Percentiles rank a stretch among this genome's conserved stretches.
Evolutionary conservation across 768 basidiomycete genomes (phyloP).

Genomic region (Pulveroboletus sp.): DNA sequence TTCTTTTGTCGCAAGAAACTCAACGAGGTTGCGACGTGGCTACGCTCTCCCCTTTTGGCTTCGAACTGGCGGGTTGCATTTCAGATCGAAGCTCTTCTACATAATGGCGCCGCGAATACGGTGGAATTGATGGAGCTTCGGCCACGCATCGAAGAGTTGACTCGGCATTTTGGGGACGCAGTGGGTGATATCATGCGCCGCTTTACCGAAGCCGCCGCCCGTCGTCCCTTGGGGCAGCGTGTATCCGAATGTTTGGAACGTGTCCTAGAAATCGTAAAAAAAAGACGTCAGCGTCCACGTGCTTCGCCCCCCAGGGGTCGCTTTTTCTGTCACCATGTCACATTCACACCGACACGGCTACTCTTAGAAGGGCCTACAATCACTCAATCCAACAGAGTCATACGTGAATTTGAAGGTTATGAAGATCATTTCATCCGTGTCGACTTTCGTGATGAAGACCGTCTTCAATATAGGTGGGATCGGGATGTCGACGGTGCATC

Average conservation of each 20-base stretch:
- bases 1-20: slow-evolving; percentile 55
- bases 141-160: slow-evolving; percentile 42
- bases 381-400: slow-evolving; percentile 76
- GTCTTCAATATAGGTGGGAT: slow-evolving; percentile 69
- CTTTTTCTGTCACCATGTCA: slow-evolving; percentile 73
- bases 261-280: slow-evolving; percentile 23
- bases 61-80: slow-evolving; percentile 64
- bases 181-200: slow-evolving; percentile 52
- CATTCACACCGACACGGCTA: slow-evolving; percentile 71
- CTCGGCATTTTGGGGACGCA: slow-evolving; percentile 30
- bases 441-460: slow-evolving; percentile 83
- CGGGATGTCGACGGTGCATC: slow-evolving; percentile 56
- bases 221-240: slow-evolving; percentile 41
- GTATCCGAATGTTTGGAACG: slow-evolving; percentile 45
- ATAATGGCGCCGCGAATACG: slow-evolving; percentile 60
- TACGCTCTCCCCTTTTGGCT: slow-evolving; percentile 40
- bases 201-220: slow-evolving; percentile 49
- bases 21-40: slow-evolving; percentile 40
- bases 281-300: slow-evolving; percentile 16
- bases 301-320: slow-evolving; percentile 32
- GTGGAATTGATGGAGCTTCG: slow-evolving; percentile 50
- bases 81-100: slow-evolving; percentile 70
- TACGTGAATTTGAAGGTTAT: slow-evolving; percentile 60
- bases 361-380: slow-evolving; percentile 75
- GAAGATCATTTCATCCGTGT: slow-evolving; percentile 77